phyloP scores from a whole-genome alignment of 2,329 filamentous ascomycete genomes.

The Raffaelea deltoideospora region DNA sequence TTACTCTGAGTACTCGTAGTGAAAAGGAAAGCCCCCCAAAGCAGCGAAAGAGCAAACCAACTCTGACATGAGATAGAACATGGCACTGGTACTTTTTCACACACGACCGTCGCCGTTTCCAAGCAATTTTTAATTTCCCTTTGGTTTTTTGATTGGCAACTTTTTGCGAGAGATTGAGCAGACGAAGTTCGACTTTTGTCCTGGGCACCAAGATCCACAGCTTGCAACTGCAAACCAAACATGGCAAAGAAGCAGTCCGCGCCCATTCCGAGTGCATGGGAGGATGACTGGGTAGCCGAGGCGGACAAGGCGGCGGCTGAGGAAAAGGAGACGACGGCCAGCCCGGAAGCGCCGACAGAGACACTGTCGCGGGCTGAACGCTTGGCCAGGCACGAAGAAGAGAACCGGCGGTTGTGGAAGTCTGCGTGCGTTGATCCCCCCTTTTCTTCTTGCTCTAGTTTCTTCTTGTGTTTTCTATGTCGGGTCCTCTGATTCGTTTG shows the following conservation, averaged over 20 bases:
- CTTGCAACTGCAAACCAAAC: conserved; percentile 1
- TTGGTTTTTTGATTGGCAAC: no score
- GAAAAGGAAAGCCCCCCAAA: no score
- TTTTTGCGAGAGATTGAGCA: not conserved
- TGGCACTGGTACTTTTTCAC: no score
- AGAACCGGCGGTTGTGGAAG: conserved; percentile 78
- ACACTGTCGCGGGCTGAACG: conserved; percentile 58
- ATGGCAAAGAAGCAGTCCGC: conserved; percentile 28
- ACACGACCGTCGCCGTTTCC: no score
- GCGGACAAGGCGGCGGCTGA: conserved; percentile 40
- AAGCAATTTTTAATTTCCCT: no score
- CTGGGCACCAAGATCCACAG: not conserved
- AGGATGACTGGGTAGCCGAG: conserved; percentile 73
- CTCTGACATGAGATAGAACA: no score
- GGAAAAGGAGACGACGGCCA: not conserved
- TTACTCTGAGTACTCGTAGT: no score
- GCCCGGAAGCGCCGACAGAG: not conserved
- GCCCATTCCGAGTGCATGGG: conserved; percentile 63
- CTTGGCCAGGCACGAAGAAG: conserved; percentile 64
- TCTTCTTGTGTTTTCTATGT: no score
- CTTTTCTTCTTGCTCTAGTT: no score
- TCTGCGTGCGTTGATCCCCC: conserved; percentile 49
- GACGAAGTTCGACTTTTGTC: not conserved
- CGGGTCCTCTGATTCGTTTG: no score
- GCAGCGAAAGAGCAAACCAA: no score